Percentiles rank a stretch among this genome's conserved stretches.
phyloP scores from a whole-genome alignment of 192 early-diverging fungal genomes.

The Podila clonocystis region DNA sequence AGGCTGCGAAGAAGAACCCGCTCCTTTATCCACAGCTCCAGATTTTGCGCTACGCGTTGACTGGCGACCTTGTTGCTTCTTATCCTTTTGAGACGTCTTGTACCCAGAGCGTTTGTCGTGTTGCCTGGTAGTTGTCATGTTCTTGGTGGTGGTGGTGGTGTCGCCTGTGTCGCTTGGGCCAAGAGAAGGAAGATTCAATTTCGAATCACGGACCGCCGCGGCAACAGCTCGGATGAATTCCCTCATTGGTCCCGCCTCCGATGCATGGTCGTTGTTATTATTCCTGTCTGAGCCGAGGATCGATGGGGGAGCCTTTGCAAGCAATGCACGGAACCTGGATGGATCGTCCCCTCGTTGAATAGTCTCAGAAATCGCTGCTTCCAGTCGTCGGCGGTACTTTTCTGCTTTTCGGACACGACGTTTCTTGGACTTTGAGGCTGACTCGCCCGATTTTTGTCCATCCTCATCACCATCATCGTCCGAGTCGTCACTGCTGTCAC shows the following conservation, averaged over 20 bases:
- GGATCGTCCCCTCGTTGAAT: background rate
- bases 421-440: background rate
- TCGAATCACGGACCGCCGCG: too few species aligned
- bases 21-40: background rate
- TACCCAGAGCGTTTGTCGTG: too few species aligned
- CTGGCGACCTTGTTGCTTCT: too few species aligned
- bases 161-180: too few species aligned
- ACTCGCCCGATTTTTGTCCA: background rate
- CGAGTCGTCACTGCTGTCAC: background rate
- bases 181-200: too few species aligned
- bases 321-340: too few species aligned
- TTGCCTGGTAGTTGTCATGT: too few species aligned
- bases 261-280: too few species aligned
- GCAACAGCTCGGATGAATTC: too few species aligned
- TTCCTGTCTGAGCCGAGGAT: background rate
- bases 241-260: too few species aligned
- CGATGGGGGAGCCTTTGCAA: too few species aligned
- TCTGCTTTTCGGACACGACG: background rate
- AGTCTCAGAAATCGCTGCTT: background rate
- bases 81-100: too few species aligned
- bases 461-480: background rate
- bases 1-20: background rate
- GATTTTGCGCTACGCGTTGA: background rate
- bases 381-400: background rate
- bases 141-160: background rate